Evolutionary conservation across 148 eudicot genomes (phyloP).

Genomic region (Nepenthes mirabilis): DNA sequence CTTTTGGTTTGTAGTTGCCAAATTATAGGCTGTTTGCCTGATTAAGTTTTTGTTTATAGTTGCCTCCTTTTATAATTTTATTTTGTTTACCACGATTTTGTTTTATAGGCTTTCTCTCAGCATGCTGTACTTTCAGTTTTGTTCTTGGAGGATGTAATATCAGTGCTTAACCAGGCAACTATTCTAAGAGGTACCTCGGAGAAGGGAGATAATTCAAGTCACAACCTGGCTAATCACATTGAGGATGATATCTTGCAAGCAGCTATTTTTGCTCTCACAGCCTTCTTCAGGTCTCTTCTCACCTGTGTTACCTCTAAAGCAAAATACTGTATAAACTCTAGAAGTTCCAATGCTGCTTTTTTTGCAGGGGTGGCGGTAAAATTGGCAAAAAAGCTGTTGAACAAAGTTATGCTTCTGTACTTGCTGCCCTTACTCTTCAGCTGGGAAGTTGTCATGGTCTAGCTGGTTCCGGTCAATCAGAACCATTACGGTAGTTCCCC

Average conservation of each 20-base stretch:
- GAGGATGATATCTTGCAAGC: slow-evolving; percentile 68
- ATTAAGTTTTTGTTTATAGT: too few relatives aligned
- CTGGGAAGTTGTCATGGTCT: slow-evolving; percentile 85
- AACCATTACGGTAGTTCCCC: slow-evolving; percentile 55
- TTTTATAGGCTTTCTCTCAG: slow-evolving; percentile 79
- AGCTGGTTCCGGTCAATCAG: slow-evolving; percentile 67
- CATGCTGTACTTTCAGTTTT: slow-evolving; percentile 53
- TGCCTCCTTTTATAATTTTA: neutral
- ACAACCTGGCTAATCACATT: slow-evolving; percentile 16
- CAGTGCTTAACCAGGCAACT: slow-evolving; percentile 54
- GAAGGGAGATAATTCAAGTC: slow-evolving; percentile 52
- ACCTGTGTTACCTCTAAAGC: neutral
- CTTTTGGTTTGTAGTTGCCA: too few relatives aligned
- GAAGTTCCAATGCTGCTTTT: neutral
- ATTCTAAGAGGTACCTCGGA: slow-evolving; percentile 27
- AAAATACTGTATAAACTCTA: neutral
- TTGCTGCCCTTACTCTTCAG: slow-evolving; percentile 78
- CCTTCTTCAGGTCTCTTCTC: slow-evolving; percentile 69
- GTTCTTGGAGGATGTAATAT: slow-evolving; percentile 78
- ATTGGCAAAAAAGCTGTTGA: slow-evolving; percentile 87
- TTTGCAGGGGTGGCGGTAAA: slow-evolving; percentile 92
- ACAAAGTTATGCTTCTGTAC: slow-evolving; percentile 76
- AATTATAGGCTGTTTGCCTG: too few relatives aligned
- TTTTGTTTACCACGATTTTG: neutral
- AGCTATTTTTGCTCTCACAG: slow-evolving; percentile 77